Percentiles rank a stretch among this genome's conserved stretches.
phyloP scores from a whole-genome alignment of 805 yeast species.

The Metschnikowia lunata region DNA sequence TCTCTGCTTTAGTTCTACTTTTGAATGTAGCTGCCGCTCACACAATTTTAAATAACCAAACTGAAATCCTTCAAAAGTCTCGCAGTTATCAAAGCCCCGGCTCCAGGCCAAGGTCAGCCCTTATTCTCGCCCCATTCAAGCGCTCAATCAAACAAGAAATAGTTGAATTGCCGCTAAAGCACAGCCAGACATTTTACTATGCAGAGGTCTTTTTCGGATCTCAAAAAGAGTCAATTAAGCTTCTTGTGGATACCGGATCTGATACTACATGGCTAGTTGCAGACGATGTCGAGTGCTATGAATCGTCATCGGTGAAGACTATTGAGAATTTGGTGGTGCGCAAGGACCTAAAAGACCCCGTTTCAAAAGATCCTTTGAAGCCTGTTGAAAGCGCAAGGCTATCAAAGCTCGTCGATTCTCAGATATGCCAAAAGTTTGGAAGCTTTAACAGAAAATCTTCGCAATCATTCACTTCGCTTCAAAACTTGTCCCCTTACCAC shows the following conservation, averaged over 20 bases:
- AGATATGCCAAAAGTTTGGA: not conserved
- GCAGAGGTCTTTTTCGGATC: conserved; percentile 2
- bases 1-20: too few relatives aligned
- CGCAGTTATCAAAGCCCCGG: too few relatives aligned
- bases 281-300: not conserved
- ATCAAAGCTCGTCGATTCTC: not conserved
- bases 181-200: conserved; percentile 1
- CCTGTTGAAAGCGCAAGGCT: not conserved
- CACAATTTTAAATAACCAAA: too few relatives aligned
- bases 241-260: conserved; percentile 4
- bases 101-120: too few relatives aligned
- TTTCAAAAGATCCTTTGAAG: not conserved
- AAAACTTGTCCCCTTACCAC: conserved; percentile 26
- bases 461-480: not conserved
- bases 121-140: too few relatives aligned
- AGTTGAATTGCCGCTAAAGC: not conserved
- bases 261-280: conserved; percentile 1
- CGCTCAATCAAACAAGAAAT: too few relatives aligned
- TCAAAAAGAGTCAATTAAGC: not conserved
- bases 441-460: not conserved
- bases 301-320: not conserved
- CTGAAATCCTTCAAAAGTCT: too few relatives aligned
- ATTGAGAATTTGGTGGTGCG: not conserved
- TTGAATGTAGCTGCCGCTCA: too few relatives aligned
- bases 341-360: not conserved